Base-by-base conservation (phyloP, 1,284 basidiomycete species). In the Lignosus rhinocerotis region DNA sequence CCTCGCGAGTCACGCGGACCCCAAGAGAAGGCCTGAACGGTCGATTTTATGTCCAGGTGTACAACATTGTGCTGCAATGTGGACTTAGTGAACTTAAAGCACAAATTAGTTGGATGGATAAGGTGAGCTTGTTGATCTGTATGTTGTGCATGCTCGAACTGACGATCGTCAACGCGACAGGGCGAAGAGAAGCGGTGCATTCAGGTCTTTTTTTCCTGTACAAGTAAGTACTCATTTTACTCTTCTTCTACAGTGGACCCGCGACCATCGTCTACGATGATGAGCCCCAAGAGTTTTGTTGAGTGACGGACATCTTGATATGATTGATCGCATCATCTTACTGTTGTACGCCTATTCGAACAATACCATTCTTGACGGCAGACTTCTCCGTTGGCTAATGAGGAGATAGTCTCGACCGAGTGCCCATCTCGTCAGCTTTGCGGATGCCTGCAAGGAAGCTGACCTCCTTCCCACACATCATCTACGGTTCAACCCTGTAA, bases 81-180 rank as follows among this genome's bases (percentile, higher is more conserved):
- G 83, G 83, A 6, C 66, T 81, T 36, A 78, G 79, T 0, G 79
- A 81, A 56, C 46, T 81, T 12, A 72, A 77, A 52, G 78, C 80
- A 0, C 75, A 78, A 55, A 72, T 80, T 11, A 61, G 69, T 17
- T 85, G 83, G 82, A 66, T 49, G 17, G 75, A 80, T 44, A 60
- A 74, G 19, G 73, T 74, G 32, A 48, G 61, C 43, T 21, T 65
- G 12, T 47, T 32, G 19, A n/a, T 39, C 30, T 21, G 32, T 39
- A 25, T 33, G 12, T 25, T 46, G 8, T n/a, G 14, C 4, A 43
- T 10, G n/a, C 31, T 5, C 25, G 19, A 8, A 31, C 12, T 6
- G 6, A 12, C 30, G 21, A 2, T 2, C 16, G 21, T 11, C 25
- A 49, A 12, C 42, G 0, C 41, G 69, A 16, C 8, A 62, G 61